phyloP scores from a whole-genome alignment of 129 eudicot species.

The Lactuca sativa region DNA sequence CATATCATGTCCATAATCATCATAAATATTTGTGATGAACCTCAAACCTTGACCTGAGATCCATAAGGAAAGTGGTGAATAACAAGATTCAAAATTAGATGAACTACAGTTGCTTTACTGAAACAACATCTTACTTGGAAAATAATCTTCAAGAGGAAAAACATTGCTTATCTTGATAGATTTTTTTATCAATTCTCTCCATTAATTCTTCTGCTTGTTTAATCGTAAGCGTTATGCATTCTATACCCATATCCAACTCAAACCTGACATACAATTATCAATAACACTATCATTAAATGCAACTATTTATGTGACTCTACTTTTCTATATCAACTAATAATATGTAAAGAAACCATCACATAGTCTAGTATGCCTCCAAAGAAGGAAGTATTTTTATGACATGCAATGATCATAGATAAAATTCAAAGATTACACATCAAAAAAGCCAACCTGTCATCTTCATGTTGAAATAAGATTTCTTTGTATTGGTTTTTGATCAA shows the following conservation, averaged over 20 bases:
- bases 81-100: background rate
- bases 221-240: too few species aligned
- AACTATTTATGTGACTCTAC: too few species aligned
- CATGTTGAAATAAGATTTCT: background rate
- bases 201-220: background rate
- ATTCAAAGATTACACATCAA: background rate
- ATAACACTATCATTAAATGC: too few species aligned
- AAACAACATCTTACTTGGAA: conserved; percentile 47
- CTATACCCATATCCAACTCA: too few species aligned
- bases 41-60: conserved; percentile 52
- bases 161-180: conserved; percentile 35
- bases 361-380: background rate
- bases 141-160: conserved; percentile 50
- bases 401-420: background rate
- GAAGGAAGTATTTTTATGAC: background rate
- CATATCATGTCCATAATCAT: conserved; percentile 76
- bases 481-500: background rate
- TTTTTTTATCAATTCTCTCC: conserved; percentile 43
- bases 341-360: too few species aligned
- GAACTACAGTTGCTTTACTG: background rate
- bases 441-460: background rate
- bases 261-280: too few species aligned
- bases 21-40: conserved; percentile 75
- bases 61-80: conserved; percentile 22
- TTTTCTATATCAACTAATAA: too few species aligned